Percentiles rank a stretch among this genome's conserved stretches.
These are phyloP conservation scores for Lipomyces lipofer DNA, from an alignment of 805 yeast species.

Conservation along the genomic window DNA sequence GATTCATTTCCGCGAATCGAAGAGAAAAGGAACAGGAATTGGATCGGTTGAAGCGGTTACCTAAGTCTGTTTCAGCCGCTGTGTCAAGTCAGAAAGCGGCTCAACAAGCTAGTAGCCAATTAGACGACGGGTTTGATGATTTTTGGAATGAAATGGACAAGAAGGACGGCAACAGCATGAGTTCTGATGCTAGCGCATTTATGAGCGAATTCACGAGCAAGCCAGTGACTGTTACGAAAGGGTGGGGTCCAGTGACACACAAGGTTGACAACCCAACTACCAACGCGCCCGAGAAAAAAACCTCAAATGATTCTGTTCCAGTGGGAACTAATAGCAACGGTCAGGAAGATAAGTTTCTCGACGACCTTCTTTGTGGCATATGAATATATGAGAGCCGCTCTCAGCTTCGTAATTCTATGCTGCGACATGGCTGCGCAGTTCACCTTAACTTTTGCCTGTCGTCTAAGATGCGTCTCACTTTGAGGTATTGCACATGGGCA, in stretches of 20 bases:
- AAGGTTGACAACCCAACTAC: too few relatives aligned
- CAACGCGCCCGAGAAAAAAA: too few relatives aligned
- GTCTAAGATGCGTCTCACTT: too few relatives aligned
- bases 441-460: too few relatives aligned
- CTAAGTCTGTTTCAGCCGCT: constrained; percentile 18
- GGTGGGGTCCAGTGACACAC: not conserved
- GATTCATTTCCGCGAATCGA: constrained; percentile 11
- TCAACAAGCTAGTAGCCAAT: not conserved
- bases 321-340: not conserved
- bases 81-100: constrained; percentile 1
- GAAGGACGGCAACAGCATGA: not conserved
- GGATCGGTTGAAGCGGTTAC: constrained; percentile 24
- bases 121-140: constrained; percentile 13
- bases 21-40: constrained; percentile 20
- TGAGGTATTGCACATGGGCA: too few relatives aligned
- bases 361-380: constrained; percentile 13
- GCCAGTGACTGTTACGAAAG: not conserved
- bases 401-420: not conserved
- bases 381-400: not conserved
- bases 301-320: too few relatives aligned
- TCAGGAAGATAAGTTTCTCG: constrained; percentile 22
- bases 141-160: constrained; percentile 26
- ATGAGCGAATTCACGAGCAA: not conserved
- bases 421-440: too few relatives aligned
- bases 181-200: not conserved